Conservation (phyloP, 352 stramenopile species). For the Pythium rhizo-oryzae region DNA sequence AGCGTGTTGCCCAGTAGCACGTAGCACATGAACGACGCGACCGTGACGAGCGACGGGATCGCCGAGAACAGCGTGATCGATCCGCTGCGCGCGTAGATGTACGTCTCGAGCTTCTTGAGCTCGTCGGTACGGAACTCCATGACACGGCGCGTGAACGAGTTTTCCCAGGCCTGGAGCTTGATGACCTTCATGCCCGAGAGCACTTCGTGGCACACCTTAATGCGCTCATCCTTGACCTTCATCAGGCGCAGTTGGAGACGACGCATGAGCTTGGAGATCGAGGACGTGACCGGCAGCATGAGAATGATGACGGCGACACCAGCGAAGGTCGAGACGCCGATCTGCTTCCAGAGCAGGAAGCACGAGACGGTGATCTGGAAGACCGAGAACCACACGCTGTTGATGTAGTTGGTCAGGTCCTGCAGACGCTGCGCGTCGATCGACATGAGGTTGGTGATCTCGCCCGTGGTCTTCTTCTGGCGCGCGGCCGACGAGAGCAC, state of each 20-base stretch:
- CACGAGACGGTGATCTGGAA: conserved; percentile 84
- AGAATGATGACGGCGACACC: conserved; percentile 94
- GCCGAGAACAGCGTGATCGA: conserved; percentile 56
- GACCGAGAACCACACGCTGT: conserved; percentile 89
- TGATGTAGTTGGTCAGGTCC: conserved; percentile 94
- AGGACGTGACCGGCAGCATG: conserved; percentile 91
- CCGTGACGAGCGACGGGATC: conserved; percentile 86
- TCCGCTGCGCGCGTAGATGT: conserved; percentile 37
- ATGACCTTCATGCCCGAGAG: conserved; percentile 96
- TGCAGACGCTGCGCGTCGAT: conserved; percentile 97
- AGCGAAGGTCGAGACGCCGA: conserved; percentile 87
- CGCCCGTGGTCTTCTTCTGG: conserved; percentile 85
- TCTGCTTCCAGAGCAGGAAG: conserved; percentile 70
- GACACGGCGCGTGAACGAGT: conserved; percentile 67
- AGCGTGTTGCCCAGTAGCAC: conserved; percentile 75
- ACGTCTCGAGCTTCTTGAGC: conserved; percentile 59
- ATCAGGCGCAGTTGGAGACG: conserved; percentile 89
- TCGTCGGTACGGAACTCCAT: conserved; percentile 66
- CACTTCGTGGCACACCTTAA: conserved; percentile 96
- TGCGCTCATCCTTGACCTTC: conserved; percentile 92
- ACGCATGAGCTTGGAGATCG: conserved; percentile 90
- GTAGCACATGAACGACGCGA: conserved; percentile 84
- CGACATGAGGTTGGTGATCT: conserved; percentile 98
- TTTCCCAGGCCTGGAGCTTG: conserved; percentile 97
- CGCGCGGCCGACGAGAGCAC: conserved; percentile 75